phyloP scores from a whole-genome alignment of 805 yeast species.

The Wickerhamiella bombiphila region DNA sequence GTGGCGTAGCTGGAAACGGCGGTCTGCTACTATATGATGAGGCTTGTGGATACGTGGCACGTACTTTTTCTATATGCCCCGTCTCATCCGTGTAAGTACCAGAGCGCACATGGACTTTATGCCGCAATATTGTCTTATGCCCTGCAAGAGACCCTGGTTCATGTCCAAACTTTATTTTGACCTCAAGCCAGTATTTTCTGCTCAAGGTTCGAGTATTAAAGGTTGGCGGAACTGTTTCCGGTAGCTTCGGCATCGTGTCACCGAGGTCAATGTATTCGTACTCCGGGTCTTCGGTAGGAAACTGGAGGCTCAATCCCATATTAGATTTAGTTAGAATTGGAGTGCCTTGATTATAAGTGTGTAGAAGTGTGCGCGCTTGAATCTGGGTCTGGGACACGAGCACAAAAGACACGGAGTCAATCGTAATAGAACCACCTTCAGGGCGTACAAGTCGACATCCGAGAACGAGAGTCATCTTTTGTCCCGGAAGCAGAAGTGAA shows the following conservation, averaged over 20 bases:
- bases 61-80: background rate
- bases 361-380: constrained; percentile 13
- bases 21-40: background rate
- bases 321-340: constrained; percentile 3
- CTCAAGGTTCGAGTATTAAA: constrained; percentile 43
- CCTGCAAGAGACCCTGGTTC: constrained; percentile 10
- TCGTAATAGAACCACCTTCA: constrained; percentile 3
- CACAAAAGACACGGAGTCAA: constrained; percentile 7
- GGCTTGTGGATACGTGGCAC: background rate
- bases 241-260: constrained; percentile 47
- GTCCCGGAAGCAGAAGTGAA: constrained; percentile 14
- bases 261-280: constrained; percentile 41
- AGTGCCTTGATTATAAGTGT: constrained; percentile 3
- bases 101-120: constrained; percentile 13
- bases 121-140: constrained; percentile 12
- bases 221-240: constrained; percentile 37
- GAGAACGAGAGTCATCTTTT: constrained; percentile 10
- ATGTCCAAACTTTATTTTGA: constrained; percentile 19
- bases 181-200: constrained; percentile 29
- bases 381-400: constrained; percentile 8
- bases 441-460: constrained; percentile 3
- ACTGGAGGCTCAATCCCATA: constrained; percentile 5
- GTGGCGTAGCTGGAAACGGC: background rate
- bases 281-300: constrained; percentile 25
- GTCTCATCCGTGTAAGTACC: constrained; percentile 8